These are phyloP conservation scores for Lophium mytilinum DNA, from an alignment of 495 filamentous ascomycete species.

Conservation along the genomic window DNA sequence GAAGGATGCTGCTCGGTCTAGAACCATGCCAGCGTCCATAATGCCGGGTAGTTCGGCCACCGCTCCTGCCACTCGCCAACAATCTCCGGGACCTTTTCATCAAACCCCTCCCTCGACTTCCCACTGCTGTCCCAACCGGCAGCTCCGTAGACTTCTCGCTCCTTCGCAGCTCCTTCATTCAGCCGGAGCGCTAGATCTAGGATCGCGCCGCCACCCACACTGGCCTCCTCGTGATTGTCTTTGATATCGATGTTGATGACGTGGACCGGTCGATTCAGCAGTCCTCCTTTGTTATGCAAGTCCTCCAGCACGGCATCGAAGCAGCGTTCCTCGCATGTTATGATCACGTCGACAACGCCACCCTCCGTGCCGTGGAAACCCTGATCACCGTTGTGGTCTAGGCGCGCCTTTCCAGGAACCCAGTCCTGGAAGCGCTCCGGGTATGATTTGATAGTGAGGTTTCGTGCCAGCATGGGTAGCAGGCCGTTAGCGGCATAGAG, in stretches of 20 bases:
- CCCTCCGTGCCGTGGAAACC: constrained; percentile 64
- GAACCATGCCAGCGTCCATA: constrained; percentile 96
- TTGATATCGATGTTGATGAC: constrained; percentile 97
- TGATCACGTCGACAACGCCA: constrained; percentile 86
- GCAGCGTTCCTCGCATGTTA: constrained; percentile 96
- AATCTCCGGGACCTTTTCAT: constrained; percentile 88
- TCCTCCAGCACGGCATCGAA: constrained; percentile 99
- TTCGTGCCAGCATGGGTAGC: constrained; percentile 90
- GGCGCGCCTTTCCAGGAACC: constrained; percentile 74
- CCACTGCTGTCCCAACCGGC: constrained; percentile 62
- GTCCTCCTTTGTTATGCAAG: constrained; percentile 70
- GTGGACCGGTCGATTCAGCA: constrained; percentile 85
- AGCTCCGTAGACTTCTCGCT: constrained; percentile 55
- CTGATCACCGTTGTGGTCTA: constrained; percentile 40
- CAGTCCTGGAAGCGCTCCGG: constrained; percentile 99
- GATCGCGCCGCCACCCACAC: constrained; percentile 84
- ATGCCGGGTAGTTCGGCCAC: constrained; percentile 81
- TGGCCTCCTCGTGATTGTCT: constrained; percentile 95
- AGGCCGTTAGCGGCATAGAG: constrained; percentile 89
- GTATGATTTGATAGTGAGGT: constrained; percentile 83
- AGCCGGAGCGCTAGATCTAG: constrained; percentile 81
- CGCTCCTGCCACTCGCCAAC: constrained; percentile 93
- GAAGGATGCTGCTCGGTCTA: constrained; percentile 28
- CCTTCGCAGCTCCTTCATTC: constrained; percentile 72
- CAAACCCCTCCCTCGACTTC: constrained; percentile 66